phyloP scores from a whole-genome alignment of 192 early-diverging fungal genomes.

The Coemansia sp. region DNA sequence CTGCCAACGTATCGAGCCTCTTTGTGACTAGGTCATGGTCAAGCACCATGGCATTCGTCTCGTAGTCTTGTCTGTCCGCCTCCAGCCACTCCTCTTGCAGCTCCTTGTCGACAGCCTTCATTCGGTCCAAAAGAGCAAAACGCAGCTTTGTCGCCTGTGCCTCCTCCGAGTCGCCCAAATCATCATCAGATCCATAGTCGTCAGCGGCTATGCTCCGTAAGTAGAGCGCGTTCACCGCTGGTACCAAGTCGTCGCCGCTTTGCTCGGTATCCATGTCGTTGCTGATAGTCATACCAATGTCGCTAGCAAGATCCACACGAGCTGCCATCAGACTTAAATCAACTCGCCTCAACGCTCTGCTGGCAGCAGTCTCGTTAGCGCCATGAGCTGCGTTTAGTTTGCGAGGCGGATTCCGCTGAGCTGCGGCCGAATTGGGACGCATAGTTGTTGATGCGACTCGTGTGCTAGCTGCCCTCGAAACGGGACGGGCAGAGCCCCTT shows the following conservation, averaged over 20 bases:
- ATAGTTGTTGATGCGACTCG: conserved; percentile 1
- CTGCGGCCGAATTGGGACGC: conserved; percentile 3
- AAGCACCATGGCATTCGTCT: conserved; percentile 23
- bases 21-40: conserved; percentile 27
- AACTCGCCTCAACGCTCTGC: not conserved
- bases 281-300: conserved; percentile 25
- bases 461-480: conserved; percentile 10
- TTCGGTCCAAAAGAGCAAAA: not conserved
- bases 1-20: conserved; percentile 16
- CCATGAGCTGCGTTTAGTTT: not conserved
- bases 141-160: conserved; percentile 27
- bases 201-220: conserved; percentile 20
- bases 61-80: conserved; percentile 36
- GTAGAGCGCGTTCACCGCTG: conserved; percentile 24
- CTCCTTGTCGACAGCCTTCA: conserved; percentile 9
- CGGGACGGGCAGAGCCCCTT: not conserved
- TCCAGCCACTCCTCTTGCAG: conserved; percentile 10
- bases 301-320: conserved; percentile 32
- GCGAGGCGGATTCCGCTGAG: not conserved
- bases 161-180: conserved; percentile 33
- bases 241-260: conserved; percentile 3
- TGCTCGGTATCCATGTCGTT: not conserved
- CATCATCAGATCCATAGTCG: conserved; percentile 43
- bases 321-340: conserved; percentile 16
- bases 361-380: not conserved